A percentile compares a stretch with the other conserved stretches of the same genome.
Evolutionary conservation across 345 rosid species (phyloP).

Genomic region (Populus simonii): DNA sequence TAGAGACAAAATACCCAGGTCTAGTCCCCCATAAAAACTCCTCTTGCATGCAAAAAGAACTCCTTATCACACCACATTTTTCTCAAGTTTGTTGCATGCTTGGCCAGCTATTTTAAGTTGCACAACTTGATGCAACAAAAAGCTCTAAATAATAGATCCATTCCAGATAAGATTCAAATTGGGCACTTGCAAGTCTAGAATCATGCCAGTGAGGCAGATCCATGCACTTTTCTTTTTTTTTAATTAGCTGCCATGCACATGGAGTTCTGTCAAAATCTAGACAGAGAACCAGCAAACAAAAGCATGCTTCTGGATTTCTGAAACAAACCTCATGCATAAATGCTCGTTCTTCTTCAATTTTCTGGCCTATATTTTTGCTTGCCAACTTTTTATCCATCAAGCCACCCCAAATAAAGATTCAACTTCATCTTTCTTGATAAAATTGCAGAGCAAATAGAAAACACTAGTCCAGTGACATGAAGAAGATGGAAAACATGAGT

Average conservation of each 20-base stretch:
- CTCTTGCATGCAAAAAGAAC: background rate
- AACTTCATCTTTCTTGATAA: background rate
- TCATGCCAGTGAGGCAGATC: conserved; percentile 3
- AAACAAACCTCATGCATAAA: background rate
- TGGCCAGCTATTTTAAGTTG: background rate
- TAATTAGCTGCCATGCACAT: background rate
- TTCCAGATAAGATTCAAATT: background rate
- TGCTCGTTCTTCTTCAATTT: background rate
- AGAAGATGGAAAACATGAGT: background rate
- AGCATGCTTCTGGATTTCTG: background rate
- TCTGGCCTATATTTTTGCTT: background rate
- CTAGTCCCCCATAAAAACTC: background rate
- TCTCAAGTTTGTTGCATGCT: background rate
- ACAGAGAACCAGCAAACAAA: background rate
- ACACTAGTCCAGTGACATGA: background rate
- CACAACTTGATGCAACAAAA: background rate
- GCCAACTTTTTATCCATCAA: background rate
- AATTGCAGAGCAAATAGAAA: background rate
- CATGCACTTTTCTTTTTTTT: background rate
- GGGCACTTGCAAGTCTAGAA: background rate
- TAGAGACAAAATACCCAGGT: background rate
- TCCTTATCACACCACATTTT: background rate
- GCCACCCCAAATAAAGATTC: background rate
- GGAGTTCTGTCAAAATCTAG: background rate
- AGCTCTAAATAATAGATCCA: background rate